These are phyloP conservation scores for Acaromyces ingoldii DNA, from an alignment of 1,284 basidiomycete species.

Conservation along the genomic window DNA sequence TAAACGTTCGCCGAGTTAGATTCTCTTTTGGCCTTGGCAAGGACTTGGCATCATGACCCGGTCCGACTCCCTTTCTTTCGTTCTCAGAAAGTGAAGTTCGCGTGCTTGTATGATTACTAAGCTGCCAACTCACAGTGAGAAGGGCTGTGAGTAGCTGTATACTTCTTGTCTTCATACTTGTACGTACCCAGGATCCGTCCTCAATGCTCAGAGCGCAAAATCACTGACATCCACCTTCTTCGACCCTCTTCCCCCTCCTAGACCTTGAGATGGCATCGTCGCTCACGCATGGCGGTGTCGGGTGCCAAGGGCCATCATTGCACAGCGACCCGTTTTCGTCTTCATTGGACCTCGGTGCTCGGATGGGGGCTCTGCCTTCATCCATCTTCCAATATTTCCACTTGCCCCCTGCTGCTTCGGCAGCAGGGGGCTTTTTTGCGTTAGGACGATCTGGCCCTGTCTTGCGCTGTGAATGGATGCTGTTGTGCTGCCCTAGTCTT, in stretches of 20 bases:
- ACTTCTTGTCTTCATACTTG: slow-evolving; percentile 1
- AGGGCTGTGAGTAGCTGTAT: too few species aligned
- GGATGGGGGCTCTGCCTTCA: not conserved
- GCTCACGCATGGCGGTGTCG: not conserved
- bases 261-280: slow-evolving; percentile 2
- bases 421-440: not conserved
- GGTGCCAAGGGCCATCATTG: not conserved
- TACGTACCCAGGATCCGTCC: not conserved
- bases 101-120: too few species aligned
- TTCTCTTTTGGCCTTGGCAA: too few species aligned
- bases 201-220: not conserved
- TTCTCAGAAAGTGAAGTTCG: too few species aligned
- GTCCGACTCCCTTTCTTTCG: too few species aligned
- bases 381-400: not conserved
- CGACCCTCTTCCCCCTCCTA: not conserved
- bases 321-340: not conserved
- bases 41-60: too few species aligned
- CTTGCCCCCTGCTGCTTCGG: not conserved
- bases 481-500: too few species aligned
- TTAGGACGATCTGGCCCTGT: too few species aligned
- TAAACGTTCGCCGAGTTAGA: too few species aligned
- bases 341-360: not conserved
- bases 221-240: not conserved
- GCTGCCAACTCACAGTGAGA: not conserved
- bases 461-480: too few species aligned